These are phyloP conservation scores for Pelargonium myrrhifolium DNA, from an alignment of 441 rosid genomes.

Conservation along the genomic window DNA sequence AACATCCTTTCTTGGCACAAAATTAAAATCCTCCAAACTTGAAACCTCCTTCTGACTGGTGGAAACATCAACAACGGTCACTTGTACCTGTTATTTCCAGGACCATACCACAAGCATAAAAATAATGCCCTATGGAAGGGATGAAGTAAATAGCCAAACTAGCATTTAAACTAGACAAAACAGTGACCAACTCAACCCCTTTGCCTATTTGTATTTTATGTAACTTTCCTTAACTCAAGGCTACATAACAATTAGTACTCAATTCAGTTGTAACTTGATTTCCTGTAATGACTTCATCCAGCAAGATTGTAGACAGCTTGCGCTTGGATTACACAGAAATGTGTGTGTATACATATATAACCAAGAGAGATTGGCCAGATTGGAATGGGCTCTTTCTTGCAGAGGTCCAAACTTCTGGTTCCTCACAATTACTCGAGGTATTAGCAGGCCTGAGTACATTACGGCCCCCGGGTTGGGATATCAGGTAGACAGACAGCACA, in stretches of 20 bases:
- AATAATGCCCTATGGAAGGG: background rate
- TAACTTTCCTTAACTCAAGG: background rate
- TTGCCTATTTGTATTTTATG: background rate
- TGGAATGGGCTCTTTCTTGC: too few relatives aligned
- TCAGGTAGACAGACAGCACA: too few relatives aligned
- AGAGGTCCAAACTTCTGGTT: too few relatives aligned
- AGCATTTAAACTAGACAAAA: background rate
- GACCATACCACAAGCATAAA: conserved; percentile 2
- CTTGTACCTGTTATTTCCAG: conserved; percentile 41
- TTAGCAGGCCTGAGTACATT: too few relatives aligned
- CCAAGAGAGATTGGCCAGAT: too few relatives aligned
- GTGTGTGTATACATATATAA: background rate
- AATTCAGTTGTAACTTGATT: background rate
- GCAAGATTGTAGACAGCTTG: background rate
- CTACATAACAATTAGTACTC: background rate
- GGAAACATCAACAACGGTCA: conserved; percentile 77
- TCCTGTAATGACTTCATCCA: background rate
- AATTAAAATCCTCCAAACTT: conserved; percentile 32
- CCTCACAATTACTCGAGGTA: too few relatives aligned
- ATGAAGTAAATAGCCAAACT: background rate
- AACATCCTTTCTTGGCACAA: conserved; percentile 50
- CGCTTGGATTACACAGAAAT: background rate
- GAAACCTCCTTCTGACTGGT: conserved; percentile 33
- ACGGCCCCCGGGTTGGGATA: too few relatives aligned
- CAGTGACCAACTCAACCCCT: background rate